Conservation (phyloP, 768 basidiomycete genomes). For the Mycena filopes region DNA sequence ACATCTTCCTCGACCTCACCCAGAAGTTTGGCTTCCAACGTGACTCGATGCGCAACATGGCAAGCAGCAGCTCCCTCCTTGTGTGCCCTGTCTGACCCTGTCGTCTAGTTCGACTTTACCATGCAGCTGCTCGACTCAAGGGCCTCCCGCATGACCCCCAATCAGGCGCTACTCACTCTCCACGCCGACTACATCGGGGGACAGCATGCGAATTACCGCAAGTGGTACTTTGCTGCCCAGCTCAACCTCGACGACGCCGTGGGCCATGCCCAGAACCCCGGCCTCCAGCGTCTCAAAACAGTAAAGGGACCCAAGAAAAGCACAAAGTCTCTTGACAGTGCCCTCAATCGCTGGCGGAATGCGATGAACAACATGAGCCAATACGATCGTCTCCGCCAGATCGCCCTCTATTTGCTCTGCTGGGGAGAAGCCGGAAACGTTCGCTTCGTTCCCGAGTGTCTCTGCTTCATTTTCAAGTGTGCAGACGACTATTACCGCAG, state of each 20-base stretch:
- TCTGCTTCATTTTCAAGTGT: conserved; percentile 99
- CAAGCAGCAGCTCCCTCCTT: conserved; percentile 43
- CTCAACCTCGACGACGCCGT: conserved; percentile 99
- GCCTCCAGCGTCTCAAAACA: conserved; percentile 87
- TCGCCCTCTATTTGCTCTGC: conserved; percentile 94
- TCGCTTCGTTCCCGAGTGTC: conserved; percentile 94
- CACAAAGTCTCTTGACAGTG: conserved; percentile 90
- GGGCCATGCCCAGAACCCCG: conserved; percentile 93
- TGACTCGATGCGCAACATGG: conserved; percentile 96
- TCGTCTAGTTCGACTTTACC: conserved; percentile 87
- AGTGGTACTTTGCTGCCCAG: conserved; percentile 99
- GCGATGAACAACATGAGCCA: conserved; percentile 99
- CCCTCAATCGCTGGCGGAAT: conserved; percentile 94
- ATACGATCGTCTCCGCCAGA: conserved; percentile 96
- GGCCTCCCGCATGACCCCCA: conserved; percentile 97
- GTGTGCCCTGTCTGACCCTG: conserved; percentile 26
- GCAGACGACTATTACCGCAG: conserved; percentile 99
- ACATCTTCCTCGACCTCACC: conserved; percentile 96
- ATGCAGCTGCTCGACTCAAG: conserved; percentile 98
- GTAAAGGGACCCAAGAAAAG: conserved; percentile 70
- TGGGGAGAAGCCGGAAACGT: conserved; percentile 99
- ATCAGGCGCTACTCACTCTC: conserved; percentile 94
- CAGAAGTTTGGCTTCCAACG: conserved; percentile 99
- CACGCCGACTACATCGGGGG: conserved; percentile 99
- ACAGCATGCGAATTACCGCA: conserved; percentile 98